Conservation (phyloP, 2,329 filamentous ascomycete genomes). For the Pezicula neosporulosa region DNA sequence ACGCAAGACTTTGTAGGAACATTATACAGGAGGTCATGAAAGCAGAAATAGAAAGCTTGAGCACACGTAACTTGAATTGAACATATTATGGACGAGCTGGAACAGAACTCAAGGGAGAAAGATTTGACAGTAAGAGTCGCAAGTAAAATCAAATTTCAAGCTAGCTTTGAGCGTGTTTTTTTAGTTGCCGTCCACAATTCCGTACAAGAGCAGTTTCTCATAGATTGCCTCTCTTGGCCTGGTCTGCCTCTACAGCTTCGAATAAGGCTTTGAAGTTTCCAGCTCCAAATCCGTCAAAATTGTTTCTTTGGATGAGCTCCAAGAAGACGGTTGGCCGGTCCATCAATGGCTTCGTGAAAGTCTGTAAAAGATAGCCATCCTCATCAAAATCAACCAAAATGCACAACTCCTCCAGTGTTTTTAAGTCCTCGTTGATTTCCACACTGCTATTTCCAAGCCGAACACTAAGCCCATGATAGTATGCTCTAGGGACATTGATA, state of each 20-base stretch:
- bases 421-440: constrained; percentile 73
- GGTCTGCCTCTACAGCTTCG: constrained; percentile 84
- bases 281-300: constrained; percentile 85
- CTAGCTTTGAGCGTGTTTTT: too few species aligned
- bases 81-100: too few species aligned
- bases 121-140: too few species aligned
- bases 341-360: constrained; percentile 61
- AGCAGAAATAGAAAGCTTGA: too few species aligned
- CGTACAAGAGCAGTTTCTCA: too few species aligned
- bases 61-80: too few species aligned
- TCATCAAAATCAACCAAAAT: constrained; percentile 93
- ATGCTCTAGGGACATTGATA: constrained; percentile 77
- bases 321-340: constrained; percentile 76
- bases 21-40: too few species aligned
- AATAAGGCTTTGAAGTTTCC: constrained; percentile 92
- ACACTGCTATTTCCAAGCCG: constrained; percentile 60
- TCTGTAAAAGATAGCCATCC: constrained; percentile 72
- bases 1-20: too few species aligned
- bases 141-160: too few species aligned
- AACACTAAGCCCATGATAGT: constrained; percentile 73
- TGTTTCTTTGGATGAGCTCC: constrained; percentile 87
- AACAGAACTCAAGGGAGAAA: too few species aligned
- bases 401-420: constrained; percentile 68
- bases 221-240: not conserved
- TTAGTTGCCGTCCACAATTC: too few species aligned